phyloP scores from a whole-genome alignment of 164 flowering plant genomes.

The Dillenia suffruticosa region DNA sequence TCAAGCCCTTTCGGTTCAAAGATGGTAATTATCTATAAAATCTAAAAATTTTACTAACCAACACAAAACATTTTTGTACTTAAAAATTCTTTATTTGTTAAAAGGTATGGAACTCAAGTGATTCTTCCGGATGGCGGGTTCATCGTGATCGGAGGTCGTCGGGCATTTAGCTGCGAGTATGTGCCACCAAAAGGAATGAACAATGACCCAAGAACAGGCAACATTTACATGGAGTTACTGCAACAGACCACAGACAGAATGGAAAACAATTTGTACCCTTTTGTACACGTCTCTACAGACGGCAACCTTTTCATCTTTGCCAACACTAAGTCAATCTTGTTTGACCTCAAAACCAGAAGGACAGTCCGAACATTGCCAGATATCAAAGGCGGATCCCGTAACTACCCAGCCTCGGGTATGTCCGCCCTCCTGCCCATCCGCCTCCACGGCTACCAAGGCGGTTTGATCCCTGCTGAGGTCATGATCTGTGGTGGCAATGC shows the following conservation, averaged over 20 bases:
- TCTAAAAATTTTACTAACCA: background rate
- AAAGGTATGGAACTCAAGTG: conserved; percentile 66
- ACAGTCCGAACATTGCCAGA: conserved; percentile 46
- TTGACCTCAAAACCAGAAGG: conserved; percentile 31
- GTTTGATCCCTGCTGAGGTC: conserved; percentile 36
- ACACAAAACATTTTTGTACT: too few relatives aligned
- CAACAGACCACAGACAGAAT: conserved; percentile 38
- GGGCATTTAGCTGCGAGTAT: conserved; percentile 53
- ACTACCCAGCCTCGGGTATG: conserved; percentile 72
- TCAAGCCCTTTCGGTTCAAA: conserved; percentile 26
- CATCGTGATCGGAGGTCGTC: conserved; percentile 66
- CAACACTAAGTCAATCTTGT: conserved; percentile 61
- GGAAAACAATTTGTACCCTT: conserved; percentile 92
- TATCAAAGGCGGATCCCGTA: conserved; percentile 65
- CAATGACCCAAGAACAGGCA: conserved; percentile 6
- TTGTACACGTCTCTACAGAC: conserved; percentile 66
- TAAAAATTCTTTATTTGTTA: background rate
- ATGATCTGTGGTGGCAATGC: conserved; percentile 69
- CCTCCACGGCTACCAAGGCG: conserved; percentile 9
- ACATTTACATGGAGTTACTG: conserved; percentile 34
- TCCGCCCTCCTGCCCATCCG: conserved; percentile 72
- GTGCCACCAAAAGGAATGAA: conserved; percentile 37
- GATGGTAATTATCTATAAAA: conserved; percentile 47
- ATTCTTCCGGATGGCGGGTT: conserved; percentile 55
- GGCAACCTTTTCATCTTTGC: conserved; percentile 87